A percentile compares a stretch with the other conserved stretches of the same genome.
Conservation (phyloP, 176 grass and related monocot species). For the Panicum miliaceum region DNA sequence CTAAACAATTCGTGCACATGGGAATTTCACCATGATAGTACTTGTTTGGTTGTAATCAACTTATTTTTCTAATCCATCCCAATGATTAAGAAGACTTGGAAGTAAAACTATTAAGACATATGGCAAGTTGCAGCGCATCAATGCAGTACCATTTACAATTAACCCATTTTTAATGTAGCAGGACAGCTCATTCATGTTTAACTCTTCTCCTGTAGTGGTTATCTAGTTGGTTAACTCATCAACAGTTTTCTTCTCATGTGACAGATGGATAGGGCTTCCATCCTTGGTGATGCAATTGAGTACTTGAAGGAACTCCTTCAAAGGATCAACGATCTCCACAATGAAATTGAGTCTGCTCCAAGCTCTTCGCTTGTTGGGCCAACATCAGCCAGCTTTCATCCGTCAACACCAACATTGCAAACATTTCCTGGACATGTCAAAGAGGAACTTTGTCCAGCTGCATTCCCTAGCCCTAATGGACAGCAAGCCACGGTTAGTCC, state of each 20-base stretch:
- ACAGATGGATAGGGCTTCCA: constrained; percentile 84
- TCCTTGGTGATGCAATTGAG: constrained; percentile 81
- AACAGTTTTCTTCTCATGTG: constrained; percentile 39
- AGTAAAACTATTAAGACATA: not conserved
- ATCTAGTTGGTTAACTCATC: not conserved
- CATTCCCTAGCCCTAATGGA: constrained; percentile 58
- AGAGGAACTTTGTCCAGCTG: constrained; percentile 64
- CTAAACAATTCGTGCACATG: not conserved
- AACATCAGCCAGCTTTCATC: constrained; percentile 55
- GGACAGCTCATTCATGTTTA: not conserved
- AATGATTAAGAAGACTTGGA: constrained; percentile 25
- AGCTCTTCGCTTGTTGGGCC: constrained; percentile 61
- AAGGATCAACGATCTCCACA: constrained; percentile 74
- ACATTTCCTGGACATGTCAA: constrained; percentile 62
- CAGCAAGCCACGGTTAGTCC: constrained; percentile 70
- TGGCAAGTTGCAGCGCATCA: not conserved
- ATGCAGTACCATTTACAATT: not conserved
- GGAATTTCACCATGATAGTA: constrained; percentile 14
- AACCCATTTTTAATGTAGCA: not conserved
- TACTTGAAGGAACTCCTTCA: constrained; percentile 88
- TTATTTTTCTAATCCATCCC: constrained; percentile 3
- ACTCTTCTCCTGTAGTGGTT: not conserved
- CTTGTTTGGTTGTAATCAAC: constrained; percentile 15
- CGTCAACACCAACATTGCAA: constrained; percentile 68
- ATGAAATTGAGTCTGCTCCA: constrained; percentile 68